These are phyloP conservation scores for Solanum megistacrolobum DNA, from an alignment of 257 asterid genomes.

Conservation along the genomic window DNA sequence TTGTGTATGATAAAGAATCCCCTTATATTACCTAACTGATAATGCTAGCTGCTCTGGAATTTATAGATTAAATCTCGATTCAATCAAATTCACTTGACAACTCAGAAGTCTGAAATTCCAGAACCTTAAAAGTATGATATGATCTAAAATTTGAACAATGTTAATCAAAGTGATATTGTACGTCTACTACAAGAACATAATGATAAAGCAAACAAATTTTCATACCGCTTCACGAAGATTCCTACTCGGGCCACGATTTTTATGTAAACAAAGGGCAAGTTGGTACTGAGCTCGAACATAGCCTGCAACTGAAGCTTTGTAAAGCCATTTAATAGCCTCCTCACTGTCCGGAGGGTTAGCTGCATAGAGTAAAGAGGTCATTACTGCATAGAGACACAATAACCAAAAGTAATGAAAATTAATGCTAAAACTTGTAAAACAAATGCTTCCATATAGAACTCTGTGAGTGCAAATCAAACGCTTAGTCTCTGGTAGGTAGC, in stretches of 20 bases:
- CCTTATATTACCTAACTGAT: not conserved
- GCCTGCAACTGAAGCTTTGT: slow-evolving; percentile 62
- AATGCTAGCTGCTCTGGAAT: not conserved
- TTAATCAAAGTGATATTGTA: not conserved
- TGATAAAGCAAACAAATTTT: not conserved
- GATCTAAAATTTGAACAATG: not conserved
- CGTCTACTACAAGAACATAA: not conserved
- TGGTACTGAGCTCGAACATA: slow-evolving; percentile 93
- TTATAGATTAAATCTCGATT: not conserved
- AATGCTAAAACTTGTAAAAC: not conserved
- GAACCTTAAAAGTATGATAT: not conserved
- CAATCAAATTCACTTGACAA: not conserved
- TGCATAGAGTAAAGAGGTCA: slow-evolving; percentile 17
- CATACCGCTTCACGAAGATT: slow-evolving; percentile 68
- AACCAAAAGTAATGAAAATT: not conserved
- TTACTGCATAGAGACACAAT: not conserved
- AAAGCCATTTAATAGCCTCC: slow-evolving; percentile 73
- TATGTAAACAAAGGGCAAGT: slow-evolving; percentile 83
- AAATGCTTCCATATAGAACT: not conserved
- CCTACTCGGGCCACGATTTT: slow-evolving; percentile 50
- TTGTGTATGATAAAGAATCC: not conserved
- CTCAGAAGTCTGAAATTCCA: not conserved
- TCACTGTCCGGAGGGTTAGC: slow-evolving; percentile 45
- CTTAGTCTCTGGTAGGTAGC: not conserved
- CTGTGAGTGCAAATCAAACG: not conserved